A percentile compares a stretch with the other conserved stretches of the same genome.
Evolutionary conservation across 441 rosid genomes (phyloP).

Genomic region (Oxalis stricta): DNA sequence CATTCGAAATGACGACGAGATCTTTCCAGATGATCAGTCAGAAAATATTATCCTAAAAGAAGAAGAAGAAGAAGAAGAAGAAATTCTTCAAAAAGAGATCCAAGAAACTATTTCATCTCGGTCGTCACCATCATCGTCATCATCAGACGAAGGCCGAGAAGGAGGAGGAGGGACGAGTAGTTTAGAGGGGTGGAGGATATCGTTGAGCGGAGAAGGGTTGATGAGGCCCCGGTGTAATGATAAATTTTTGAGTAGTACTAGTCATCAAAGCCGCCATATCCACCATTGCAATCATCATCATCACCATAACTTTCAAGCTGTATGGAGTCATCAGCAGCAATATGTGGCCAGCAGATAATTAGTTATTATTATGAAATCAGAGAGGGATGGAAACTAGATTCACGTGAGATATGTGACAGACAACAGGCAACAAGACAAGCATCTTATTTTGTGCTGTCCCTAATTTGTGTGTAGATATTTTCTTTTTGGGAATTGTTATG

Average conservation of each 20-base stretch:
- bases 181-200: conserved; percentile 13
- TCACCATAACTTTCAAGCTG: conserved; percentile 28
- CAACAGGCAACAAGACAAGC: background rate
- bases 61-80: conserved; percentile 1
- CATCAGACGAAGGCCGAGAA: too few relatives aligned
- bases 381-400: conserved; percentile 4
- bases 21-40: conserved; percentile 3
- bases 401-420: background rate
- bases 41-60: too few relatives aligned
- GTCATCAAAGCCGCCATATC: conserved; percentile 7
- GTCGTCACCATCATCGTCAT: too few relatives aligned
- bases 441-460: too few relatives aligned
- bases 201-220: conserved; percentile 25
- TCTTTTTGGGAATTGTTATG: too few relatives aligned
- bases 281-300: conserved; percentile 11
- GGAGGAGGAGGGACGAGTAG: background rate
- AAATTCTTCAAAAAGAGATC: background rate
- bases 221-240: conserved; percentile 40
- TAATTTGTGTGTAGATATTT: background rate
- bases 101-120: too few relatives aligned
- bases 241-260: too few relatives aligned
- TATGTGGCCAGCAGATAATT: conserved; percentile 57
- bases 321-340: conserved; percentile 48
- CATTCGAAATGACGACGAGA: conserved; percentile 10
- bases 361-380: too few relatives aligned